Base-by-base conservation (phyloP, 768 basidiomycete genomes). In the Trametes cingulata region DNA sequence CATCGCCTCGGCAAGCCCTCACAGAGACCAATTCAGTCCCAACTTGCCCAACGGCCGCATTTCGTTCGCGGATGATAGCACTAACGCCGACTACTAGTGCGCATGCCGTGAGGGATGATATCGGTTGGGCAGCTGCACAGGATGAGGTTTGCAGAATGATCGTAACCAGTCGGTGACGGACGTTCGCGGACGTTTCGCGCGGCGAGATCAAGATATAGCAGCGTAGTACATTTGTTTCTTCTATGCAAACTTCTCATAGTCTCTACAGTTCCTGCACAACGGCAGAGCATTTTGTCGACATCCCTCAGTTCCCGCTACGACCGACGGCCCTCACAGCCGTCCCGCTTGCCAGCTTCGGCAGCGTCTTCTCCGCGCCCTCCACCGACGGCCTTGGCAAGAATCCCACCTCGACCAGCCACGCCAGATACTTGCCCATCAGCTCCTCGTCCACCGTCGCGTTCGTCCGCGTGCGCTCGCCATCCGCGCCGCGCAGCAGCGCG, bases 331-430 rank as follows among this genome's bases (percentile, higher is more conserved):
- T 88, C 33, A 55, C 50, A 14, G 53, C 52, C 53, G 84, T 79
- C 4, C 69, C 67, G 12, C 71, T 67, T 1, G 56, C 69, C 55
- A 90, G 67, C 52, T 69, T 67, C 5, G 90, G 89, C 25, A 91
- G 70, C 7, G 65, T 55, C 68, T 80, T 84, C 52, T 73, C 71
- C 27, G 79, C 74, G 3, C 67, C 66, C 1, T 65, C 39, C 10
- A 68, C 60, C 24, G 77, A 72, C 5, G 91, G 86, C 6, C 77
- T 66, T 6, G 85, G 83, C 51, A 99, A 76, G 78, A 98, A 98
- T 6, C 77, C 90, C 5, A 90, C 93, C 3, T 82, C 83, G 40
- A 98, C 82, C 19, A 98, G 80, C 97, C 97, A 99, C 7, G 94
- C 85, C 17, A 99, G 75, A 73, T 99, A 99, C 66, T 84, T 76